These are phyloP conservation scores for Brassica carinata DNA, from an alignment of 345 rosid species.

Conservation along the genomic window DNA sequence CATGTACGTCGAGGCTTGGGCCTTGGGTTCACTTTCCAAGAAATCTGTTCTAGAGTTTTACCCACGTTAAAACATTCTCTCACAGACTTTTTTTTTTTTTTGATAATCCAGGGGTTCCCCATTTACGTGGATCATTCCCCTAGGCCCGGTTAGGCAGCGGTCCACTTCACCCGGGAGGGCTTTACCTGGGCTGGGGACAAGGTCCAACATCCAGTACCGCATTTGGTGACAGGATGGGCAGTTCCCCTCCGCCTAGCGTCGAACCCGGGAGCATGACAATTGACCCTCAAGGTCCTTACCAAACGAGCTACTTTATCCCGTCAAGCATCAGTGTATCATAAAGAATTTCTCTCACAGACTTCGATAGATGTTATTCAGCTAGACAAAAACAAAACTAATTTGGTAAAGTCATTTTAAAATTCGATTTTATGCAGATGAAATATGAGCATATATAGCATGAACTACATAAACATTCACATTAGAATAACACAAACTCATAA, in stretches of 20 bases:
- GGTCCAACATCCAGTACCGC: too few species aligned
- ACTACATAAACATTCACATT: not conserved
- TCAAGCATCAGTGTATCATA: too few species aligned
- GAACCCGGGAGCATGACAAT: too few species aligned
- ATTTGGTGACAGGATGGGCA: too few species aligned
- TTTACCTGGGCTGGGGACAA: too few species aligned
- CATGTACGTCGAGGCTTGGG: not conserved
- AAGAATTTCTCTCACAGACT: not conserved
- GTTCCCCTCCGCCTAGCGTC: too few species aligned
- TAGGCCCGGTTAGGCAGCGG: too few species aligned
- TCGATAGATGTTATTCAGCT: not conserved
- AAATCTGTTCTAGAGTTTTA: not conserved
- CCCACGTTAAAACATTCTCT: not conserved
- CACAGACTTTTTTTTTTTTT: not conserved
- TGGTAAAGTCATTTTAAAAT: not conserved
- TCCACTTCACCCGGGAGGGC: too few species aligned
- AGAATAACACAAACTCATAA: not conserved
- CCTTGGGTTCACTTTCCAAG: not conserved
- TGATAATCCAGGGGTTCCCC: too few species aligned
- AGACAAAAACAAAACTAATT: not conserved
- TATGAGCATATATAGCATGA: not conserved
- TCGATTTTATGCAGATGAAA: not conserved
- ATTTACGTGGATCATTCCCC: too few species aligned
- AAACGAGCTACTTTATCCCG: too few species aligned
- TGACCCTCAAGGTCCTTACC: too few species aligned